Evolutionary conservation across 1,284 basidiomycete species (phyloP).

Genomic region (Cryptococcus hybrid): DNA sequence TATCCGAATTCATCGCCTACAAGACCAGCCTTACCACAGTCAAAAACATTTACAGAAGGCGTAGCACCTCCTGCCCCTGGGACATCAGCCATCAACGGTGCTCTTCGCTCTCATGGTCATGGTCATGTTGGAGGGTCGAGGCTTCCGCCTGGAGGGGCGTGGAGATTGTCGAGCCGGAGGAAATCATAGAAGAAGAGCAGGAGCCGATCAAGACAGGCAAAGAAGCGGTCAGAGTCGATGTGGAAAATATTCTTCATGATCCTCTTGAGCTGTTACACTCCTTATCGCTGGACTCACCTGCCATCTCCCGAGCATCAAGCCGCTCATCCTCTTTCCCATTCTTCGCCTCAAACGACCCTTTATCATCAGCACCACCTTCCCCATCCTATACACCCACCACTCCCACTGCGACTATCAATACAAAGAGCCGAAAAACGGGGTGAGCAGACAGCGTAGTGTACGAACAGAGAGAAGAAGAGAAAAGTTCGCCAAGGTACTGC

Average conservation of each 20-base stretch:
- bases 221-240: conserved; percentile 61
- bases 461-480: conserved; percentile 46
- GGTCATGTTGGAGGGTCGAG: conserved; percentile 9
- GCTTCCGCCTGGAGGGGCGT: conserved; percentile 44
- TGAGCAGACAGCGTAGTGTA: conserved; percentile 65
- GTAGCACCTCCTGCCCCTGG: conserved; percentile 29
- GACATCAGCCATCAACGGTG: conserved; percentile 8
- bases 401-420: conserved; percentile 4
- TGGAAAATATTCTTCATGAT: conserved; percentile 67
- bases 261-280: conserved; percentile 53
- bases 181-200: conserved; percentile 20
- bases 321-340: conserved; percentile 24
- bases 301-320: conserved; percentile 10
- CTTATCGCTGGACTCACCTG: conserved; percentile 24
- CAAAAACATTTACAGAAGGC: conserved; percentile 34
- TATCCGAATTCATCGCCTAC: conserved; percentile 13
- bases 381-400: conserved; percentile 8
- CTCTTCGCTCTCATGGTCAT: background rate
- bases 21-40: conserved; percentile 15
- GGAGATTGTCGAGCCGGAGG: conserved; percentile 45
- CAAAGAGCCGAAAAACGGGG: conserved; percentile 19
- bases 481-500: conserved; percentile 42
- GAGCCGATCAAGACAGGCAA: conserved; percentile 46
- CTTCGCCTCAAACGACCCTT: conserved; percentile 20
- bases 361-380: conserved; percentile 10